These are phyloP conservation scores for Penicillium coffeae DNA, from an alignment of 495 filamentous ascomycete genomes.

Conservation along the genomic window DNA sequence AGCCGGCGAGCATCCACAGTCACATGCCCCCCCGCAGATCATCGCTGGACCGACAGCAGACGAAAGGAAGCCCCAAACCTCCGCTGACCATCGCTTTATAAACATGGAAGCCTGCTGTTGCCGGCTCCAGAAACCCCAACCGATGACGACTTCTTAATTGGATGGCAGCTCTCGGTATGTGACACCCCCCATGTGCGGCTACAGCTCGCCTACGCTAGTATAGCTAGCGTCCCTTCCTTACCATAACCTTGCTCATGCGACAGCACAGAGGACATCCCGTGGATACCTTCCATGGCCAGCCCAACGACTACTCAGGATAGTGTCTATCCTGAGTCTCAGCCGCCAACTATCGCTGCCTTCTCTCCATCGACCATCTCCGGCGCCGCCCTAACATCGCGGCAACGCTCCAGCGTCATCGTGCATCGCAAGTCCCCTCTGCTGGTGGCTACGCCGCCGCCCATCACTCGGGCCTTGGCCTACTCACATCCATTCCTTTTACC, in stretches of 20 bases:
- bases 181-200: conserved; percentile 1
- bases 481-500: conserved; percentile 89
- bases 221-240: neutral
- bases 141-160: conserved; percentile 45
- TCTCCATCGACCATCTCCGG: conserved; percentile 73
- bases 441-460: conserved; percentile 86
- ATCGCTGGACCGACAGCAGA: conserved; percentile 16
- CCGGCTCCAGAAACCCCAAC: conserved; percentile 7
- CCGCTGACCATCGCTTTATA: conserved; percentile 8
- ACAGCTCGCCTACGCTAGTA: conserved; percentile 1
- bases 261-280: conserved; percentile 57
- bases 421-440: conserved; percentile 94
- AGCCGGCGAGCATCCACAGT: conserved; percentile 14
- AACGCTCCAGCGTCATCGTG: conserved; percentile 86
- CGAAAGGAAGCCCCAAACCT: conserved; percentile 2
- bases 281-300: conserved; percentile 58
- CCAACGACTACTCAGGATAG: conserved; percentile 38
- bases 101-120: conserved; percentile 19
- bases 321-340: conserved; percentile 44
- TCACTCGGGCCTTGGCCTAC: conserved; percentile 89
- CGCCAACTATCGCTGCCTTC: conserved; percentile 80
- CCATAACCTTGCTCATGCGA: conserved; percentile 18
- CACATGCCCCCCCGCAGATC: conserved; percentile 33
- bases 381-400: conserved; percentile 63
- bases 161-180: conserved; percentile 62